Evolutionary conservation across 2,329 filamentous ascomycete genomes (phyloP).

Genomic region (Xylaria sp.): DNA sequence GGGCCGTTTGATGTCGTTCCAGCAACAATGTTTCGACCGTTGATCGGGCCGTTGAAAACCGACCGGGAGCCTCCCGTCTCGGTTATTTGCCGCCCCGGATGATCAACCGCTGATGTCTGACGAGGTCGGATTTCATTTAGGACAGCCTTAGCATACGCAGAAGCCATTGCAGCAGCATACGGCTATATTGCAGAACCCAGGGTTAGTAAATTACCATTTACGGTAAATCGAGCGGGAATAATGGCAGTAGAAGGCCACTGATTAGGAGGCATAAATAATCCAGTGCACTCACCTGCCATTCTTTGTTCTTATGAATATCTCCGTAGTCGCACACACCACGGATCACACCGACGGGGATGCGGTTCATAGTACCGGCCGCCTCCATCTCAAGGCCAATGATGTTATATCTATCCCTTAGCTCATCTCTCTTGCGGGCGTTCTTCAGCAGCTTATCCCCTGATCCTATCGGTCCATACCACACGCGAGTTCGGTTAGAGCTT

Average conservation of each 20-base stretch:
- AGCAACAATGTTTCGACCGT: slow-evolving; percentile 10
- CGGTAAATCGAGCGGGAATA: neutral
- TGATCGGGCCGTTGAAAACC: slow-evolving; percentile 19
- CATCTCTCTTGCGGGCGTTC: slow-evolving; percentile 12
- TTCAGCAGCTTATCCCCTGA: slow-evolving; percentile 26
- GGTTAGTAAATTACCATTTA: neutral
- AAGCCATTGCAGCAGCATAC: slow-evolving; percentile 30
- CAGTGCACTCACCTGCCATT: slow-evolving; percentile 13
- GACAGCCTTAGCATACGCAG: slow-evolving; percentile 27
- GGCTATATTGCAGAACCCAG: neutral
- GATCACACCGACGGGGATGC: slow-evolving; percentile 22
- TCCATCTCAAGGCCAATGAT: slow-evolving; percentile 32
- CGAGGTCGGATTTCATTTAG: slow-evolving; percentile 14
- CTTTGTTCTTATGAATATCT: slow-evolving; percentile 27
- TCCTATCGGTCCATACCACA: slow-evolving; percentile 30
- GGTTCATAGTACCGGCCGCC: slow-evolving; percentile 26
- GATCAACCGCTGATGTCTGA: neutral
- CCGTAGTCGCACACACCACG: slow-evolving; percentile 29
- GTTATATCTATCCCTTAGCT: slow-evolving; percentile 23
- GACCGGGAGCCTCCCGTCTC: neutral
- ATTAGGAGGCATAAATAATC: too few species aligned
- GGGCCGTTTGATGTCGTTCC: neutral
- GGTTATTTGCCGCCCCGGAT: neutral
- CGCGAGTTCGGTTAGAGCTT: neutral
- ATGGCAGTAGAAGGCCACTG: neutral